These are phyloP conservation scores for Triangularia setosa DNA, from an alignment of 2,329 filamentous ascomycete genomes.

Conservation along the genomic window DNA sequence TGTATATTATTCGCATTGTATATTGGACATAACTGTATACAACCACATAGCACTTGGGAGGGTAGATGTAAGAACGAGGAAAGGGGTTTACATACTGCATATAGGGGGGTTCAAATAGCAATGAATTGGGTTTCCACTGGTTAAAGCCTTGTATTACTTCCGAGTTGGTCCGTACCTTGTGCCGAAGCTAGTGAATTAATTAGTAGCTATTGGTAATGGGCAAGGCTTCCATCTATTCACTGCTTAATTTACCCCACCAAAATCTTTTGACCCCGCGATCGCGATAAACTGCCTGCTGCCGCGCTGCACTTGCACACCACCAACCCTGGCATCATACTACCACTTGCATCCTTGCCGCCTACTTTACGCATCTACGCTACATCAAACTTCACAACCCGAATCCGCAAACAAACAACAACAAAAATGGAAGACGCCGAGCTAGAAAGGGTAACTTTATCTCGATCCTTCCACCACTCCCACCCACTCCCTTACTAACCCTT, in stretches of 20 bases:
- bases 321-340: not conserved
- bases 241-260: slow-evolving; percentile 1
- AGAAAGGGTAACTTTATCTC: slow-evolving; percentile 30
- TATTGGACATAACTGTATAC: not conserved
- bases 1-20: not conserved
- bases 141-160: not conserved
- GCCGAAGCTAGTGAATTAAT: too few species aligned
- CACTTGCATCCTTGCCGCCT: not conserved
- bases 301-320: not conserved
- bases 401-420: not conserved
- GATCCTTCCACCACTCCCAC: not conserved
- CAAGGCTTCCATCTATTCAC: not conserved
- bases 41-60: not conserved
- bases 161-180: not conserved
- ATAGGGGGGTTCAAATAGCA: not conserved
- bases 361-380: not conserved
- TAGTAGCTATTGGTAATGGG: not conserved
- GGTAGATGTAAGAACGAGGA: not conserved
- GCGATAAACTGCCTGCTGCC: not conserved
- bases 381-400: not conserved
- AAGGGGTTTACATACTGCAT: not conserved
- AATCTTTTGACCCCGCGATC: slow-evolving; percentile 16
- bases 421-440: slow-evolving; percentile 39
- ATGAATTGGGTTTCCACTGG: not conserved
- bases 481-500: not conserved